Evolutionary conservation across 768 basidiomycete species (phyloP).

Genomic region (Hysterangium stoloniferum): DNA sequence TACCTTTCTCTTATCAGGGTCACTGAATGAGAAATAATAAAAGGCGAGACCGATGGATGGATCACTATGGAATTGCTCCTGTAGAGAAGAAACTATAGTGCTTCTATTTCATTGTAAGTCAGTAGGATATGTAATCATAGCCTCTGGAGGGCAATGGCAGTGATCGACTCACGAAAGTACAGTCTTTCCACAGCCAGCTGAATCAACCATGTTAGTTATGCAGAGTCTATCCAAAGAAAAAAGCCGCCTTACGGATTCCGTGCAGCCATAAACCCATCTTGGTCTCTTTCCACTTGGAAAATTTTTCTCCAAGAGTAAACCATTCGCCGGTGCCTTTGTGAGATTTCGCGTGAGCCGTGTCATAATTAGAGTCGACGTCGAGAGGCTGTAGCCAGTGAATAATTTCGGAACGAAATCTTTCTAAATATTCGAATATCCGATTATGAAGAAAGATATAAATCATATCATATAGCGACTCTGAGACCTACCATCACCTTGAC

Average conservation of each 20-base stretch:
- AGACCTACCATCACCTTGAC: too few relatives aligned
- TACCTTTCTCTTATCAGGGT: slow-evolving; percentile 14
- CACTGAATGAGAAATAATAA: slow-evolving; percentile 20
- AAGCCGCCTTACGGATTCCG: background rate
- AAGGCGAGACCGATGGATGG: slow-evolving; percentile 13
- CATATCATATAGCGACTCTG: too few relatives aligned
- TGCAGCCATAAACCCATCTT: background rate
- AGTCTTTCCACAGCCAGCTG: background rate
- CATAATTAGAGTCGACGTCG: background rate
- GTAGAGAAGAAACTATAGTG: too few relatives aligned
- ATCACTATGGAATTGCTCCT: background rate
- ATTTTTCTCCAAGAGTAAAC: background rate
- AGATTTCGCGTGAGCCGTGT: background rate
- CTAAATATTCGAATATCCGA: too few relatives aligned
- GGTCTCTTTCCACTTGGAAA: background rate
- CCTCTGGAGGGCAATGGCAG: background rate
- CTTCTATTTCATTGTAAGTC: background rate
- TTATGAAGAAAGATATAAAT: too few relatives aligned
- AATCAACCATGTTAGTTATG: background rate
- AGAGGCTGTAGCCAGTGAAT: background rate
- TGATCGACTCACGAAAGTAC: background rate
- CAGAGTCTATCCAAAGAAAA: background rate
- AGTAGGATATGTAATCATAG: background rate
- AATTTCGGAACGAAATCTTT: background rate
- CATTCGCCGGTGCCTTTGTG: background rate